These are phyloP conservation scores for Nitzschia sp. DNA, from an alignment of 108 stramenopile species.

Conservation along the genomic window DNA sequence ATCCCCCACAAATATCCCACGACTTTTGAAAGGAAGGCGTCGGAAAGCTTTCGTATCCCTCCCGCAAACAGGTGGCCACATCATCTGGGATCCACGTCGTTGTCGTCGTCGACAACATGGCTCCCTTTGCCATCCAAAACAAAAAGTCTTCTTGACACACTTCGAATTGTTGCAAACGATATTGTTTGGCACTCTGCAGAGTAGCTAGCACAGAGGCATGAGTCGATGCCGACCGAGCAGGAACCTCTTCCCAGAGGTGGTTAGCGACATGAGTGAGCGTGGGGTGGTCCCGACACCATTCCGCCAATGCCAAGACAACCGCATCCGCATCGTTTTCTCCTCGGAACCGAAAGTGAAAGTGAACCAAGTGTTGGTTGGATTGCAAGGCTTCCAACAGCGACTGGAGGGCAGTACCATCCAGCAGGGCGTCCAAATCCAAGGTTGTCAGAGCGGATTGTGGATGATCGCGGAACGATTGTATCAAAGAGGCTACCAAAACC, in stretches of 20 bases:
- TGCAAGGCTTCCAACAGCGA: slow-evolving; percentile 1
- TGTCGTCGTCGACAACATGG: neutral
- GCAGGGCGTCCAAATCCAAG: slow-evolving; percentile 14
- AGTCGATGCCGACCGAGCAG: neutral
- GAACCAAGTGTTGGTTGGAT: slow-evolving; percentile 7
- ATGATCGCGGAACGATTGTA: neutral
- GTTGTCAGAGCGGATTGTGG: neutral
- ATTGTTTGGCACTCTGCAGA: slow-evolving; percentile 1
- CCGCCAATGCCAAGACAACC: slow-evolving; percentile 17
- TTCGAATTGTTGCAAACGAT: slow-evolving; percentile 6
- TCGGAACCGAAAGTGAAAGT: neutral
- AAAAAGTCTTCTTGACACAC: slow-evolving; percentile 21
- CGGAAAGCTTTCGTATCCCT: too few species aligned
- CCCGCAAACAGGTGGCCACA: too few species aligned
- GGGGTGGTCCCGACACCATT: slow-evolving; percentile 6
- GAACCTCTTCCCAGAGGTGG: neutral
- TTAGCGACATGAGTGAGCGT: slow-evolving; percentile 10
- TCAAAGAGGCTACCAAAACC: slow-evolving; percentile 7
- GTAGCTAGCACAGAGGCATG: neutral
- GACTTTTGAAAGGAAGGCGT: too few species aligned
- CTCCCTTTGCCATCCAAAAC: slow-evolving; percentile 16
- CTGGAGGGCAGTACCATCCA: slow-evolving; percentile 2
- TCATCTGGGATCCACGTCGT: too few species aligned
- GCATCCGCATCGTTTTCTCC: slow-evolving; percentile 2
- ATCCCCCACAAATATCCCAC: too few species aligned